Evolutionary conservation across 1,284 basidiomycete species (phyloP), one percentile per base, ranked within the genome.

Genomic region (Mycena citricolor): DNA sequence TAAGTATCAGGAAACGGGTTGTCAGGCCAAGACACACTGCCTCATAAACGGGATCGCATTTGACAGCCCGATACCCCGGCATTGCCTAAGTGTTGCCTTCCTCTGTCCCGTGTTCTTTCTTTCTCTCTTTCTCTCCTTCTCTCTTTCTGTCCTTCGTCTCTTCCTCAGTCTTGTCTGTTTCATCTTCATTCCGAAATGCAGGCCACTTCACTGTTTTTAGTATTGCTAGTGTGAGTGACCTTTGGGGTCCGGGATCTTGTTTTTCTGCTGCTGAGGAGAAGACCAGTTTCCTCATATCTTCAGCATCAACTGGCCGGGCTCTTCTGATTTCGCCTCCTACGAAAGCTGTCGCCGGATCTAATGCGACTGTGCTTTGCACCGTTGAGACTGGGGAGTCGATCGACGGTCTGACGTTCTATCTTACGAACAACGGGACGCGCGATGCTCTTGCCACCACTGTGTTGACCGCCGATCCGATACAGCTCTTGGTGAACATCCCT

Each of bases 161-260:
- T n/a, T 45, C 46, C 32, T 34, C 39, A 44, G 32, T 32, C 23
- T 42, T 42, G n/a, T n/a, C 39, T 20, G 11, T 20, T 20, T 13
- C 8, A 20, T 17, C 8, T 10, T 7, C 33, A 21, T 20, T 16
- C 29, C 17, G 42, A 45, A n/a, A 52, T 52, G 50, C 50, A 52
- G 50, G 50, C 42, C 50, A 52, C 41, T 42, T 35, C 39, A 28
- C 39, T 45, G 34, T 52, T 44, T 43, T 33, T 43, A 39, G 41
- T 20, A 10, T 36, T 52, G 42, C 48, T 52, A n/a, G n/a, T n/a
- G n/a, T 48, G 42, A 34, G 50, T 52, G 36, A 38, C 40, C 32
- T 12, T 6, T n/a, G n/a, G n/a, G n/a, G n/a, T n/a, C n/a, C n/a
- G n/a, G n/a, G n/a, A n/a, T n/a, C n/a, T n/a, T n/a, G n/a, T n/a